phyloP scores from a whole-genome alignment of 176 grass and related monocot genomes.

The Carex cristatella region DNA sequence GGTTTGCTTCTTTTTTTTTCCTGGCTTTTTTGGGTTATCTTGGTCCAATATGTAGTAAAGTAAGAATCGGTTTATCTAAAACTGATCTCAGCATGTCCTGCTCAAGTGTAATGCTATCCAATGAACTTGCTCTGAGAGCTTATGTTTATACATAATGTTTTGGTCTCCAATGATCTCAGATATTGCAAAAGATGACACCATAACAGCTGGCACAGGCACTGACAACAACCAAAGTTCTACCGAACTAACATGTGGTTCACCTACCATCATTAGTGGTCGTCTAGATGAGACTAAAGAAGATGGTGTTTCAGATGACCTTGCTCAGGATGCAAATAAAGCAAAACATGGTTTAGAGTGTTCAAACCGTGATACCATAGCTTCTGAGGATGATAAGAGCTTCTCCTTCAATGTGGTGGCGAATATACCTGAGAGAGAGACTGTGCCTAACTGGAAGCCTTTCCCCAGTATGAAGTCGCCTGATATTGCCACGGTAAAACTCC shows the following conservation, averaged over 20 bases:
- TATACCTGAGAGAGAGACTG: conserved; percentile 46
- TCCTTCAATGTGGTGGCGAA: conserved; percentile 73
- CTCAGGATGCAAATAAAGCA: conserved; percentile 29
- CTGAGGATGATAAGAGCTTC: conserved; percentile 74
- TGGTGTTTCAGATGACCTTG: conserved; percentile 23
- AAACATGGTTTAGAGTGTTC: conserved; percentile 19
- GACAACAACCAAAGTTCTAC: conserved; percentile 30
- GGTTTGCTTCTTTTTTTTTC: neutral
- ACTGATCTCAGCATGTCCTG: neutral
- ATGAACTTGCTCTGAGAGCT: neutral
- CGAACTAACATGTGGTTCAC: conserved; percentile 50
- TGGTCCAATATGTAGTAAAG: neutral
- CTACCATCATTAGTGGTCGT: conserved; percentile 64
- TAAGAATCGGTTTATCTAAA: neutral
- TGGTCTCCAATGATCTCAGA: neutral
- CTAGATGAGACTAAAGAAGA: conserved; percentile 50
- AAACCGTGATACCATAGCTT: conserved; percentile 23
- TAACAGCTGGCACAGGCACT: neutral
- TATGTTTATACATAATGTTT: conserved; percentile 6
- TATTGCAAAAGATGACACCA: neutral
- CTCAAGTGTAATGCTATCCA: neutral
- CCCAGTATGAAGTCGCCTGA: conserved; percentile 29
- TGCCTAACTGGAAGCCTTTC: conserved; percentile 51
- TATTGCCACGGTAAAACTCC: conserved; percentile 44
- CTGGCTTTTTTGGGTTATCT: neutral